Evolutionary conservation across 2,329 filamentous ascomycete species (phyloP).

Genomic region (Waltergamsia citrina): DNA sequence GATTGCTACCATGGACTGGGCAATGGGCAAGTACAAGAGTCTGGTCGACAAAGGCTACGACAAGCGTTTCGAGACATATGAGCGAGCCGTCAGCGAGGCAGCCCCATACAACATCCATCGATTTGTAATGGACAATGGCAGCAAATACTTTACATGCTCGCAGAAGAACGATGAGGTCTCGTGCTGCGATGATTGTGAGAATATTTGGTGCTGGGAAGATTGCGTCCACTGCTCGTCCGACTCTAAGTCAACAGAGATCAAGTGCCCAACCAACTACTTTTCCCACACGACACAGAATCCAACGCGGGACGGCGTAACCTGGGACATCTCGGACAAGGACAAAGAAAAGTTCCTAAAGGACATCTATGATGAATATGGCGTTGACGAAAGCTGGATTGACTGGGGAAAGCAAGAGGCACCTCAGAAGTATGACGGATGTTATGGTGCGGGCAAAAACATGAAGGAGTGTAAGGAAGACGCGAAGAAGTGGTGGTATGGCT

Average conservation of each 20-base stretch:
- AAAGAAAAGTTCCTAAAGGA: conserved; percentile 9
- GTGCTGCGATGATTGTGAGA: conserved; percentile 5
- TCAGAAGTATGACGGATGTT: conserved; percentile 6
- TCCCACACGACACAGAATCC: no score
- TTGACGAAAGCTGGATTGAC: conserved; percentile 7
- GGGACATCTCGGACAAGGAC: no score
- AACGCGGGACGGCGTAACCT: no score
- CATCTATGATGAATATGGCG: conserved; percentile 9
- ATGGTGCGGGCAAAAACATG: conserved; percentile 5
- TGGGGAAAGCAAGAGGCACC: conserved; percentile 6
- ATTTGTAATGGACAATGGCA: conserved; percentile 6
- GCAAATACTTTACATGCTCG: conserved; percentile 8
- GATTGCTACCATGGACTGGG: conserved; percentile 1
- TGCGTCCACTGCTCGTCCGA: not conserved
- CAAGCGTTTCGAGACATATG: conserved; percentile 6
- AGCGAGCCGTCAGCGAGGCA: conserved; percentile 5
- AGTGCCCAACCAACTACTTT: no score
- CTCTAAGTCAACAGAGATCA: no score
- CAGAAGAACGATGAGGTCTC: not conserved
- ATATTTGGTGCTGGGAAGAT: conserved; percentile 1
- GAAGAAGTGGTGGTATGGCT: conserved; percentile 8
- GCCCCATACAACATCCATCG: conserved; percentile 5
- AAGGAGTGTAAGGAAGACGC: conserved; percentile 5
- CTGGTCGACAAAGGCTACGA: conserved; percentile 9
- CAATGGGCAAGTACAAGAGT: conserved; percentile 6